phyloP scores from a whole-genome alignment of 345 rosid species.

The Eucalyptus cloeziana region DNA sequence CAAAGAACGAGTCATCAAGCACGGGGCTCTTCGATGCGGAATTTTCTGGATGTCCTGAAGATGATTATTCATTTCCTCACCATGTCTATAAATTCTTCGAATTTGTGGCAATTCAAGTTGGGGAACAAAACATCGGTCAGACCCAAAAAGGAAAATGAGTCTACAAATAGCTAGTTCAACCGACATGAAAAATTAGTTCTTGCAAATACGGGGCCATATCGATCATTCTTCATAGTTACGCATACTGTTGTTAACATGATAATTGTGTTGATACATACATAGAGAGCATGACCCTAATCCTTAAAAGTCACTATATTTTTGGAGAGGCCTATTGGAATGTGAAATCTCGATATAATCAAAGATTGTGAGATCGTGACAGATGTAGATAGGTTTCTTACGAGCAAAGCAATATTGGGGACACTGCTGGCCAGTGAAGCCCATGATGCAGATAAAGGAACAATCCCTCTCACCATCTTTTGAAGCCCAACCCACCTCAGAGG shows the following conservation, averaged over 20 bases:
- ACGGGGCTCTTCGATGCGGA: neutral
- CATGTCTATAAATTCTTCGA: neutral
- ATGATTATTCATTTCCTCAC: neutral
- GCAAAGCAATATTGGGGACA: neutral
- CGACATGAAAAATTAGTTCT: neutral
- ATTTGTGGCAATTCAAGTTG: neutral
- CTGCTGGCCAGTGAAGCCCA: too few species aligned
- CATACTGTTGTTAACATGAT: neutral
- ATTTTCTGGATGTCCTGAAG: neutral
- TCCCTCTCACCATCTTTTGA: neutral
- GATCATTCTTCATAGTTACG: neutral
- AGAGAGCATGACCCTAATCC: neutral
- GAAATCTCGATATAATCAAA: neutral
- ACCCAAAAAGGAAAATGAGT: neutral
- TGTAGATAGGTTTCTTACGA: neutral
- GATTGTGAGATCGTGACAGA: neutral
- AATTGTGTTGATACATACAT: neutral
- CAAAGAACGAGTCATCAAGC: neutral
- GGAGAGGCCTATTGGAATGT: neutral
- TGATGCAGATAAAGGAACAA: neutral
- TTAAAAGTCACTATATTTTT: neutral
- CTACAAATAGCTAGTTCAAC: neutral
- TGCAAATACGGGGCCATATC: rapidly evolving
- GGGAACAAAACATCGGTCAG: neutral
- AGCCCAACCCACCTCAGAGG: neutral